Base-by-base conservation (phyloP, 106 monocot species). In the Chionographis japonica region DNA sequence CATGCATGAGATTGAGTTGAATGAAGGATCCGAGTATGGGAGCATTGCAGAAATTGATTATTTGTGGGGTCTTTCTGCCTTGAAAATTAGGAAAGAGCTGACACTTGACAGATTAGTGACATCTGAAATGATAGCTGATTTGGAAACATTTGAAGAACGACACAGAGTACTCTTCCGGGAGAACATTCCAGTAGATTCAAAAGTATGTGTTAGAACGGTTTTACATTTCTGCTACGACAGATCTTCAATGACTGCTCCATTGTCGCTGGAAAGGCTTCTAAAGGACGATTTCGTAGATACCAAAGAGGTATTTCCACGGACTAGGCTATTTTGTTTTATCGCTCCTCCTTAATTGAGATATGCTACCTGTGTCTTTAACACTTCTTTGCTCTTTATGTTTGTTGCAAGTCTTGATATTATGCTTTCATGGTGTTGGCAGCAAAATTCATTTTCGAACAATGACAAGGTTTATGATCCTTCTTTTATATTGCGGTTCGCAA, bases 401-500 rank as follows among this genome's bases (percentile, higher is more conserved):
- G 7, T 64, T 46, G 39, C 35, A 58, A 65, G 56, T 65, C 36
- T 10, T 55, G 54, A 52, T 77, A 36, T 61, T 58, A 12, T 40
- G 19, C 39, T 35, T 58, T 75, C 8, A 59, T 58, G 18, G 51
- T 65, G 53, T 65, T 68, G 50, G 60, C 59, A 77, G 85, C 69
- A 75, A 67, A 51, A 16, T 52, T 13, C 42, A 60, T 81, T 74
- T 83, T 55, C 54, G 51, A 50, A 60, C 7, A 40, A 52, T 15
- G 40, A 67, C 56, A 43, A 19, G 11, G 59, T 74, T 68, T 94
- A 98, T 79, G 92, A 98, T 73, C 86, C 97, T 56, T 73, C 58
- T 58, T 98, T 85, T 72, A 84, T 98, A n/a, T 77, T 98, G 68
- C 60, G 66, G 39, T 87, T 98, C 51, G 82, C 92, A 58, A 81